Base-by-base conservation (phyloP, 163 green algal genomes). In the Prototheca wickerhamii region DNA sequence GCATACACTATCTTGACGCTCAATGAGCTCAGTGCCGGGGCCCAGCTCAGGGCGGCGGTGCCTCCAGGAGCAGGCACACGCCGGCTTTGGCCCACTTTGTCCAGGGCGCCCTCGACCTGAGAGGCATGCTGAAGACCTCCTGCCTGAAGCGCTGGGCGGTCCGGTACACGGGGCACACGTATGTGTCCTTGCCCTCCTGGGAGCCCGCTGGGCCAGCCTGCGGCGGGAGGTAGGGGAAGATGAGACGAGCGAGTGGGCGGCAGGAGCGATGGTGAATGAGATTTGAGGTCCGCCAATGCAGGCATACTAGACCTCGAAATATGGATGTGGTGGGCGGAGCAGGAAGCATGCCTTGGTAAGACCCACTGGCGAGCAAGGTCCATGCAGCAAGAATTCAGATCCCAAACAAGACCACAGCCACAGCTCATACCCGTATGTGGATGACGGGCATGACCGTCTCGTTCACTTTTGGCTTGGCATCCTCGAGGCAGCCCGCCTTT, bases 81-180 rank as follows among this genome's bases (percentile, higher is more conserved):
- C 66, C 66, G 18, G 66, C 66, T 20, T 53, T 63, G 3, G 65
- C 42, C 65, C 65, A 72, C 7, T 65, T 42, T 0, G 37, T 66
- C 65, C 65, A 72, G 21, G 49, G n/a, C 37, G 40, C 28, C 50
- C 67, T 72, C 1, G 65, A 59, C n/a, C 50, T 67, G 25, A 97
- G 79, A 77, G 95, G 84, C 31, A 83, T 86, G 3, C 86, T 92
- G 67, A 96, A 96, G 21, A 96, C 80, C 75, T 97, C 92, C 76
- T 96, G 81, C 12, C 88, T 65, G 76, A 96, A 96, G 20, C 91
- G 78, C 18, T 80, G 78, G 75, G 92, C 84, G 1, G 91, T 97
- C 25, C 83, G 84, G 76, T 97, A 97, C 29, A 97, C 91, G 8
- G 91, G 91, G 71, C 87, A 95, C 71, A 87, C 75, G 75, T 97